A percentile compares a stretch with the other conserved stretches of the same genome.
Evolutionary conservation across 2,329 filamentous ascomycete genomes (phyloP).

Genomic region (Fonsecaea pugnacius): DNA sequence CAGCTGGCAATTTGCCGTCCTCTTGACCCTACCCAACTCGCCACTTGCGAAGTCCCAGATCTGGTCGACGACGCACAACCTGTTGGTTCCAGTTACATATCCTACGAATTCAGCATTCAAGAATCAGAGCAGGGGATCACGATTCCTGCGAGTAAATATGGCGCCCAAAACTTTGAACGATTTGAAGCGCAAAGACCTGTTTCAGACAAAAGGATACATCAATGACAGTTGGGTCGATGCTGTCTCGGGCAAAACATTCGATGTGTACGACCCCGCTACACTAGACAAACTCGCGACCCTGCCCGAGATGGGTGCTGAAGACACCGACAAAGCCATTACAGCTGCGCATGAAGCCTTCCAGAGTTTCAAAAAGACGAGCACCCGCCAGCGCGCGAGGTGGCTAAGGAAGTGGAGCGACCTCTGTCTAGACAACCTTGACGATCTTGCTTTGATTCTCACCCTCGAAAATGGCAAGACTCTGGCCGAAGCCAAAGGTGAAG

Average conservation of each 20-base stretch:
- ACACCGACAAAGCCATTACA: conserved; percentile 78
- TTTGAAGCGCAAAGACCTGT: conserved; percentile 38
- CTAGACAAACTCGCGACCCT: conserved; percentile 78
- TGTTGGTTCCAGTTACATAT: not conserved
- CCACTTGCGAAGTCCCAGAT: not conserved
- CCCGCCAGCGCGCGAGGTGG: conserved; percentile 65
- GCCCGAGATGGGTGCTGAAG: conserved; percentile 76
- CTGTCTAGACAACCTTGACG: conserved; percentile 67
- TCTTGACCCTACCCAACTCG: not conserved
- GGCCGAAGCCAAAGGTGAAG: conserved; percentile 55
- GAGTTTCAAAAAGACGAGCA: conserved; percentile 64
- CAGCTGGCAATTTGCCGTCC: not conserved
- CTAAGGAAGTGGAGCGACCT: conserved; percentile 70
- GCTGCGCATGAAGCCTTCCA: conserved; percentile 74
- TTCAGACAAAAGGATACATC: conserved; percentile 39
- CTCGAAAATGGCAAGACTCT: conserved; percentile 66
- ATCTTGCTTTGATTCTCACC: conserved; percentile 58
- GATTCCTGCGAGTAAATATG: conserved; percentile 14
- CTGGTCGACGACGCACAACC: not conserved
- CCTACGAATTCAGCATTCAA: not conserved
- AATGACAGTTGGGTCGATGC: conserved; percentile 71
- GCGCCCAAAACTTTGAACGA: conserved; percentile 31
- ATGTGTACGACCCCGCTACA: conserved; percentile 80
- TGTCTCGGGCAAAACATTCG: conserved; percentile 86
- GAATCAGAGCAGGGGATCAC: not conserved